Evolutionary conservation across 495 filamentous ascomycete genomes (phyloP).

Genomic region (Trichoderma asperelloides): DNA sequence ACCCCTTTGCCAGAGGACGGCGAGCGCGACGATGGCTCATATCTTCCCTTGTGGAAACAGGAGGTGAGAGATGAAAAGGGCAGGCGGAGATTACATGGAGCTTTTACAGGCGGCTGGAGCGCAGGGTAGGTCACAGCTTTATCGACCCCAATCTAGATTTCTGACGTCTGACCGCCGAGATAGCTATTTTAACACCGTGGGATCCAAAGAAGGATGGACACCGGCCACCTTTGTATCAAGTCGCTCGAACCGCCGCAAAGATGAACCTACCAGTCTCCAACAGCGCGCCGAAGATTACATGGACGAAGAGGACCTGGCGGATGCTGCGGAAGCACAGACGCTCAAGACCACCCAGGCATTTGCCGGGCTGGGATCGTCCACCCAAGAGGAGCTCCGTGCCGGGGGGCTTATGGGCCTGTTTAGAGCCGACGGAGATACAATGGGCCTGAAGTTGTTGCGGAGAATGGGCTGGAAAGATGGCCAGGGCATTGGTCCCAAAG

Average conservation of each 20-base stretch:
- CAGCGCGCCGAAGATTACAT: slow-evolving; percentile 87
- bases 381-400: slow-evolving; percentile 44
- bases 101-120: slow-evolving; percentile 94
- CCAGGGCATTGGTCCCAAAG: slow-evolving; percentile 83
- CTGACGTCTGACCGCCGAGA: not conserved
- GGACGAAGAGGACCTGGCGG: slow-evolving; percentile 93
- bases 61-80: slow-evolving; percentile 92
- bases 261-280: slow-evolving; percentile 41
- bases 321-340: slow-evolving; percentile 66
- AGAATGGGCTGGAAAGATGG: slow-evolving; percentile 96
- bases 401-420: slow-evolving; percentile 65
- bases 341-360: slow-evolving; percentile 66
- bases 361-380: slow-evolving; percentile 65
- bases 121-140: slow-evolving; percentile 59
- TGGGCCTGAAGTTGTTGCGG: slow-evolving; percentile 78
- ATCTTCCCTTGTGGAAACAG: slow-evolving; percentile 93
- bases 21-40: slow-evolving; percentile 86
- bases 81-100: slow-evolving; percentile 84
- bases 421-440: slow-evolving; percentile 67
- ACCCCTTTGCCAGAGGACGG: slow-evolving; percentile 79
- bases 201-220: slow-evolving; percentile 96
- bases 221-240: slow-evolving; percentile 89
- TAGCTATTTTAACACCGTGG: slow-evolving; percentile 96
- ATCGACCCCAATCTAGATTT: not conserved
- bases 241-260: slow-evolving; percentile 65